Evolutionary conservation across 1,284 basidiomycete species (phyloP), one percentile per base, ranked within the genome.

Genomic region (Hymenochaete sp.): DNA sequence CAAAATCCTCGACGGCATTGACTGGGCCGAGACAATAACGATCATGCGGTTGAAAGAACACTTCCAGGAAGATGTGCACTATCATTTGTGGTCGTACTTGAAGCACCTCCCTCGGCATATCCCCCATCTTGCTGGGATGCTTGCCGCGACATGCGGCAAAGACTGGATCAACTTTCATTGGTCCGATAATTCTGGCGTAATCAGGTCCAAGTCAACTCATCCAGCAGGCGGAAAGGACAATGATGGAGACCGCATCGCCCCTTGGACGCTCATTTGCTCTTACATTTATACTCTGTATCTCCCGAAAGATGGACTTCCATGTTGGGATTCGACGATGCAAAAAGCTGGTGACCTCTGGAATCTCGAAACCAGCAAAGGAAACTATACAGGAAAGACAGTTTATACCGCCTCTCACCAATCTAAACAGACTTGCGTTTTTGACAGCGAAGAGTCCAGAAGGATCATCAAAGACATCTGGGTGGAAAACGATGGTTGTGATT

Each of bases 61-160:
- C n/a, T n/a, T n/a, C n/a, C n/a, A n/a, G n/a, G n/a, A n/a, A n/a
- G n/a, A n/a, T n/a, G n/a, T n/a, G n/a, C n/a, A n/a, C n/a, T n/a
- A n/a, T n/a, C n/a, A n/a, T n/a, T n/a, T n/a, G n/a, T n/a, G n/a
- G n/a, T n/a, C n/a, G n/a, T n/a, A n/a, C n/a, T n/a, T n/a, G n/a
- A n/a, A n/a, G n/a, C n/a, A n/a, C n/a, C n/a, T n/a, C n/a, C 37
- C 37, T 3, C 37, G 37, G n/a, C 21, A 8, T n/a, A 7, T 38
- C n/a, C 37, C 37, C 11, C 22, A 21, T 21, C 26, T 38, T 24
- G 37, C 37, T 38, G 37, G 37, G 37, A 38, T 38, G 37, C 19
- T 38, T 11, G 22, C n/a, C 11, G n/a, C 26, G 18, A 4, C 37
- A 10, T 38, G 37, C 13, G 37, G 26, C 11, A 19, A 10, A 10